Base-by-base conservation (phyloP, 1,139 yeast species). In the Candida buenavistaensis region DNA sequence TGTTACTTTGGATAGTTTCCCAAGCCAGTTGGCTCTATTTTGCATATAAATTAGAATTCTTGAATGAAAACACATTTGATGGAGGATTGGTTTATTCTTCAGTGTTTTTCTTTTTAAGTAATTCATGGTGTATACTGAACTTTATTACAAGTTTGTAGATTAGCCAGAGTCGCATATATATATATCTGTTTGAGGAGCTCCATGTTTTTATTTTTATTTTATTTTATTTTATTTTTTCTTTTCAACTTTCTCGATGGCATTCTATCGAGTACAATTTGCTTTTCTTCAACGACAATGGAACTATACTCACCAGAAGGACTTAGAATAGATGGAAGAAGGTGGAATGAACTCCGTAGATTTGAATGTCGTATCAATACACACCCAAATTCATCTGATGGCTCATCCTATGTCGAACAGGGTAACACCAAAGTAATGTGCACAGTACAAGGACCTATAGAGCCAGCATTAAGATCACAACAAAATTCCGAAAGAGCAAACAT, bases 281-380 rank as follows among this genome's bases (percentile, higher is more conserved):
- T 4, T 6, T 20, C 9, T 6, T 20, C 6, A 20, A 22, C 25
- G 3, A 13, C 19, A 32, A 30, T 80, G 57, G 98, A 90, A 64
- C 62, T 90, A 33, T 89, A 86, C 53, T 88, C 96, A 0, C 96
- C 96, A 2, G 97, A 90, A 59, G 98, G 97, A 4, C 71, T 92
- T 32, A 72, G 97, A 47, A 69, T 84, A 9, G 97, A 92, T 52
- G 98, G 98, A 3, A 78, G 98, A 53, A 73, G 98, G 48, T 89
- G 95, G 92, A 88, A 90, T 51, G 97, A 92, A 57, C 68, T 90
- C 32, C 80, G 97, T 36, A 73, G 82, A 26, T 87, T 92, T 51
- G 79, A 78, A 28, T 86, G 96, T 52, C 75, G 80, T 20, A 78
- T 87, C 41, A 87, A 88, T 51, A 88, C 97, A 1, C 97, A 90